phyloP scores from a whole-genome alignment of 257 asterid genomes.

The Coffea canephora region DNA sequence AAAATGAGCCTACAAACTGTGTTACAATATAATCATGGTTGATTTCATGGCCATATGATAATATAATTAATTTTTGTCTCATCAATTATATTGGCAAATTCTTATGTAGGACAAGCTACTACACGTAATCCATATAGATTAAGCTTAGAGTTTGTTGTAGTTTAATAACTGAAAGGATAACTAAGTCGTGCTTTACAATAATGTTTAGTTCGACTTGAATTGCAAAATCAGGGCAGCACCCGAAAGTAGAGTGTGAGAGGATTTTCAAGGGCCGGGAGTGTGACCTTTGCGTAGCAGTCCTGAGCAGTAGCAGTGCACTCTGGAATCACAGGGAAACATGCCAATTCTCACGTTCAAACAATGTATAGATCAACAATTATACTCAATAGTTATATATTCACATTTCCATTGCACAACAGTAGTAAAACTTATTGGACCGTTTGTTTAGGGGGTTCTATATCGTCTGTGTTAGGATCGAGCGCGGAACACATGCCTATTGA shows the following conservation, averaged over 20 bases:
- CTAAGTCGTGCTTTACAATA: too few species aligned
- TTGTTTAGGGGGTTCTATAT: constrained; percentile 45
- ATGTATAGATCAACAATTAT: constrained; percentile 28
- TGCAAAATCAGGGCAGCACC: constrained; percentile 63
- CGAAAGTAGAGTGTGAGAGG: constrained; percentile 77
- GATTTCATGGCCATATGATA: too few species aligned
- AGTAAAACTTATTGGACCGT: neutral
- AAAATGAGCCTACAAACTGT: too few species aligned
- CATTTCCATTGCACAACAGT: neutral
- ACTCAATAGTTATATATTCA: neutral
- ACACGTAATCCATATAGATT: too few species aligned
- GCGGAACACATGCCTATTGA: too few species aligned
- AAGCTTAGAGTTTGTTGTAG: too few species aligned
- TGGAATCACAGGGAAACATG: constrained; percentile 60
- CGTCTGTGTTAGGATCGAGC: constrained; percentile 24
- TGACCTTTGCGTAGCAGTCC: constrained; percentile 59
- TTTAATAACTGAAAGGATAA: too few species aligned
- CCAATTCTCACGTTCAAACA: constrained; percentile 62
- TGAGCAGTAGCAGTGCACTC: constrained; percentile 44
- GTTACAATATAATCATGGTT: too few species aligned
- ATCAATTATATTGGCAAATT: too few species aligned
- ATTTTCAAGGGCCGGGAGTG: constrained; percentile 83
- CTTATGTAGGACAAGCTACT: too few species aligned
- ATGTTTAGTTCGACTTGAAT: too few species aligned
- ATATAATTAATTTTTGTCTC: too few species aligned